A percentile compares a stretch with the other conserved stretches of the same genome.
Conservation (phyloP, 768 basidiomycete genomes). For the Leccinum sublutescens region DNA sequence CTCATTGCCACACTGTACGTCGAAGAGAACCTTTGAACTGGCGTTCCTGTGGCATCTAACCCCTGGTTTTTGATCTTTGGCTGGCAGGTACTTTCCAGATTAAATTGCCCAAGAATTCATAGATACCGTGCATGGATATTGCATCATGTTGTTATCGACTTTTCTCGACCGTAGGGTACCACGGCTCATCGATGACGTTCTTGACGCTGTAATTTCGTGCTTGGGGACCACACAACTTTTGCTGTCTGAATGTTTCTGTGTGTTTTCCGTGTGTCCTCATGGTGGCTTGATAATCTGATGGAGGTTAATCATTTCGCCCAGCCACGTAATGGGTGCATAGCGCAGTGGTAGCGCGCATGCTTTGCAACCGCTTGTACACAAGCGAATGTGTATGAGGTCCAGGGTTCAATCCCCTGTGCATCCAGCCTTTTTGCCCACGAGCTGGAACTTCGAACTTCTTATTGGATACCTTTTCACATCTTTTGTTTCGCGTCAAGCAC, state of each 20-base stretch:
- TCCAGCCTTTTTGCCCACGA: constrained; percentile 22
- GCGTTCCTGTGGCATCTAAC: not conserved
- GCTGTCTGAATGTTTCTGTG: not conserved
- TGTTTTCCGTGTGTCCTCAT: not conserved
- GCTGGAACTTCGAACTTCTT: not conserved
- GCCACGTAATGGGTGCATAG: constrained; percentile 10
- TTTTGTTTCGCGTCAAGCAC: not conserved
- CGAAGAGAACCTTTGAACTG: not conserved
- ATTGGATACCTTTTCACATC: not conserved
- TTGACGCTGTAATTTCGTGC: not conserved
- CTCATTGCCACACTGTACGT: constrained; percentile 81
- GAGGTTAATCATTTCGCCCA: not conserved
- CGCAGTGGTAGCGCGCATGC: constrained; percentile 41
- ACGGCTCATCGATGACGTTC: not conserved
- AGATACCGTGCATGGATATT: not conserved
- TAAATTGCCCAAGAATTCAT: constrained; percentile 65
- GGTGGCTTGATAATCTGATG: too few relatives aligned
- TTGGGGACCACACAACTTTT: not conserved
- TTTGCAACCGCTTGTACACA: constrained; percentile 28
- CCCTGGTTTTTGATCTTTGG: not conserved
- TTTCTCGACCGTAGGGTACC: not conserved
- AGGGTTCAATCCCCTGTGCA: constrained; percentile 43
- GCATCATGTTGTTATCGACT: not conserved
- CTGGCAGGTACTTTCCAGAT: constrained; percentile 76
- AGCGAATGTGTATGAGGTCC: constrained; percentile 36